Base-by-base conservation (phyloP, 1,284 basidiomycete genomes). In the Rhodotorula sp. region DNA sequence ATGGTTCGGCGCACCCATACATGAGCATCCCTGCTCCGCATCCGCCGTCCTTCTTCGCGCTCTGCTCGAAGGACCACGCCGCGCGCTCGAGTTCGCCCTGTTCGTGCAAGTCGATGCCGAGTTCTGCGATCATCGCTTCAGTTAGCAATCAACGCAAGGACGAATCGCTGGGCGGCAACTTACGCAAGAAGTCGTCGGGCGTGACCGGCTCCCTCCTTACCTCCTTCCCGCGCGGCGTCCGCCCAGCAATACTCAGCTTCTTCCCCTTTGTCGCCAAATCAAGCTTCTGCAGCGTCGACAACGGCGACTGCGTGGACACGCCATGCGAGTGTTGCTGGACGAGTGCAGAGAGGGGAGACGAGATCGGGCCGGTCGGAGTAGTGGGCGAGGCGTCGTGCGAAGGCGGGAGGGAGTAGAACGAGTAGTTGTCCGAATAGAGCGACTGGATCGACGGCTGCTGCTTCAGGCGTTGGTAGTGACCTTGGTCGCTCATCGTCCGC, bases 1-100 rank as follows among this genome's bases (percentile, higher is more conserved):
- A 28, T 11, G 20, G 18, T 44, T 1, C 15, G 16, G 30, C 55
- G 40, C 57, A 64, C 48, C 92, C 92, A 85, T 89, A 94, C 90
- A 94, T 92, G 70, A 94, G 82, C 91, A 94, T 94, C 20, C 92
- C 92, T 3, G 90, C 87, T 3, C 89, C 89, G 78, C 89, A 92
- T 1, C 92, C 92, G 4, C 91, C 91, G 50, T 84, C 81, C 64
- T 87, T 81, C 62, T 84, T 89, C 18, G 92, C 91, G 51, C 87
- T 87, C 78, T 86, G 85, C 81, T 94, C 90, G 79, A 95, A 94
- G 79, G 84, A 91, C 56, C 81, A 80, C 0, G 90, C 91, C 5
- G 89, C 88, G 68, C 91, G 88, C 47, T 81, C 80, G 1, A 94
- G 82, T 54, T 87, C 84, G 77, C 92, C 89, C 31, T 86, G 85